Evolutionary conservation across 108 stramenopile genomes (phyloP), one percentile per base, ranked within the genome.

Genomic region (Skeletonema costatum): DNA sequence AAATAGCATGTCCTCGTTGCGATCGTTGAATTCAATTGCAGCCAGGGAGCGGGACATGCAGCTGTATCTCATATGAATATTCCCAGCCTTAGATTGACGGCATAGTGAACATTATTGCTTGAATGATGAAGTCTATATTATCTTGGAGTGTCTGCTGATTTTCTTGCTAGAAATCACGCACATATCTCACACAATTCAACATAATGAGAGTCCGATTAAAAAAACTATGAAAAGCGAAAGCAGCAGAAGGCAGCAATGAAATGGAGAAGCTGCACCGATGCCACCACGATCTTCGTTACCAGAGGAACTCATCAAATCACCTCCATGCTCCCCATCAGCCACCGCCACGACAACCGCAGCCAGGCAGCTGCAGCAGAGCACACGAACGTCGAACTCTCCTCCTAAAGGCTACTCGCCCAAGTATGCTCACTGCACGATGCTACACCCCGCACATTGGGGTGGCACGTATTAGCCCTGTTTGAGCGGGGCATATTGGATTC

Each of bases 391-490:
- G 96, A 78, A 72, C 93, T 8, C 76, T 97, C 7, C 75, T 98
- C 7, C 75, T 96, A 6, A 6, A 94, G 96, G 92, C 86, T 97
- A 9, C 84, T 98, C 73, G 97, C 92, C 17, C 96, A 98, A 82
- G 88, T 97, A 14, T 92, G 96, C 72, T 88, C 93, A 38, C 82
- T 94, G 59, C 96, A 97, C 74, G 95, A 96, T 70, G 87, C 96
- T 35, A 96, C 97, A 0, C 97, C 97, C 10, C 88, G 91, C 66
- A 97, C 96, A n/a, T 96, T 80, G 93, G 92, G 1, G 90, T 93
- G 16, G 16, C 93, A 97, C 66, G 96, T 96, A 1, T 70, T 98
- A 59, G 87, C 86, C 33, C 71, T 98, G 46, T 98, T 89, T 77
- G 96, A 97, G 77, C 65, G 90, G 58, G 96, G 95, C 3, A 91